These are phyloP conservation scores for Tylopilus rubrobrunneus DNA, from an alignment of 768 basidiomycete genomes.

Conservation along the genomic window DNA sequence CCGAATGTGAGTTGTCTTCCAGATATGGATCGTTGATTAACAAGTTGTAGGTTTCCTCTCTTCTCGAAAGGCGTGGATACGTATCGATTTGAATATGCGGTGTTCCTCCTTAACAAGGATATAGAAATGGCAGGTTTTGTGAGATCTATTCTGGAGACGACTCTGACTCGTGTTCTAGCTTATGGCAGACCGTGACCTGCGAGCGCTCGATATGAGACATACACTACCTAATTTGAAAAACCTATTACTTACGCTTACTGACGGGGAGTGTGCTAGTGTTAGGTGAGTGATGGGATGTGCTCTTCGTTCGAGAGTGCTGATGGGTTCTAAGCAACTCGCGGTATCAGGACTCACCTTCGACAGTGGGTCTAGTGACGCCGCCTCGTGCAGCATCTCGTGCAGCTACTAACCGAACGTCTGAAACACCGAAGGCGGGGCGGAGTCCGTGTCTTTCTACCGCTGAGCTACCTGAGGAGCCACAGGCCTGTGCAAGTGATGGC, in stretches of 20 bases:
- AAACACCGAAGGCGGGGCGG: conserved; percentile 27
- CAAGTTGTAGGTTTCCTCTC: conserved; percentile 75
- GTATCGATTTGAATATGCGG: conserved; percentile 96
- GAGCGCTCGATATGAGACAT: conserved; percentile 89
- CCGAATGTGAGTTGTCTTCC: conserved; percentile 62
- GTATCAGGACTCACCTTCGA: conserved; percentile 19
- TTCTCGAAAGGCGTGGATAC: conserved; percentile 94
- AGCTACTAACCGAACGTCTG: conserved; percentile 10
- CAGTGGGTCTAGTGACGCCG: conserved; percentile 24
- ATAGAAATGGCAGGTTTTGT: conserved; percentile 74
- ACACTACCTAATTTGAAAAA: conserved; percentile 97
- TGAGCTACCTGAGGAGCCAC: conserved; percentile 31
- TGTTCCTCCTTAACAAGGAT: conserved; percentile 94
- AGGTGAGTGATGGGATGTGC: conserved; percentile 37
- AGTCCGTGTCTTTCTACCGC: conserved; percentile 8
- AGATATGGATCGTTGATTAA: conserved; percentile 10
- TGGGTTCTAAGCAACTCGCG: conserved; percentile 15
- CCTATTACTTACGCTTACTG: conserved; percentile 79
- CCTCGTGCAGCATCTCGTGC: conserved; percentile 18
- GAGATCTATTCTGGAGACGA: neutral
- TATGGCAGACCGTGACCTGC: conserved; percentile 86
- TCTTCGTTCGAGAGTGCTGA: conserved; percentile 9
- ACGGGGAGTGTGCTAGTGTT: conserved; percentile 51
- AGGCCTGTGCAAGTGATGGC: conserved; percentile 51
- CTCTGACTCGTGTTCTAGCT: conserved; percentile 46